Base-by-base conservation (phyloP, 768 basidiomycete species). In the Leccinum longicurvipes region DNA sequence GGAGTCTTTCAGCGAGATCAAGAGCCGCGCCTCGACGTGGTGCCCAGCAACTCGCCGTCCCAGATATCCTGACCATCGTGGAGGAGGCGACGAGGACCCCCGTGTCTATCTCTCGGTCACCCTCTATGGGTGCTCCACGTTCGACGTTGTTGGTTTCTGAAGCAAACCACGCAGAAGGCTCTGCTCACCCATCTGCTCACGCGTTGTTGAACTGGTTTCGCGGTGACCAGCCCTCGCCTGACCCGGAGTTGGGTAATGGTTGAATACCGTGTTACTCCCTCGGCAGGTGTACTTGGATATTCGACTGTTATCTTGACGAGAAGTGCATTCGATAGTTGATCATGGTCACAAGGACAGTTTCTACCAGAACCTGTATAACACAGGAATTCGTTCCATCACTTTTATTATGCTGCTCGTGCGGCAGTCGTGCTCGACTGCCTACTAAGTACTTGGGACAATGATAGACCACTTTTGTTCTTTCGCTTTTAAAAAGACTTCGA, bases 11-110 rank as follows among this genome's bases (percentile, higher is more conserved):
- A 14, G 12, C 31, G 24, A 53, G 31, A 39, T 14, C 48, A 23
- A 46, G 50, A 31, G 25, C 24, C 9, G 11, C 23, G 11, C 31
- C 31, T 19, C 29, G 47, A 28, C 53, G 53, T n/a, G 24, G 45
- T 23, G 46, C 14, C 7, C 39, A 54, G 31, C 52, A 55, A 28
- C 36, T 23, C n/a, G 17, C 36, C 34, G 34, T 36, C 2, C 47
- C 52, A 2, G 53, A 55, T 34, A 57, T 57, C 44, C 56, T 57
- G 24, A 34, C 46, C 14, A 49, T 57, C 25, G 56, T 57, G 10
- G 56, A 57, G 29, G 47, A 57, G 6, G 56, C 52, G 10, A 52
- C 56, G 19, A 57, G 19, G 47, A 39, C 24, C 17, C 56, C 52
- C 15, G 28, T 29, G 14, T 6, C 39, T 7, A 23, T 29, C 3